Conservation (phyloP, 805 yeast species). For the Hagleromyces aurorensis region DNA sequence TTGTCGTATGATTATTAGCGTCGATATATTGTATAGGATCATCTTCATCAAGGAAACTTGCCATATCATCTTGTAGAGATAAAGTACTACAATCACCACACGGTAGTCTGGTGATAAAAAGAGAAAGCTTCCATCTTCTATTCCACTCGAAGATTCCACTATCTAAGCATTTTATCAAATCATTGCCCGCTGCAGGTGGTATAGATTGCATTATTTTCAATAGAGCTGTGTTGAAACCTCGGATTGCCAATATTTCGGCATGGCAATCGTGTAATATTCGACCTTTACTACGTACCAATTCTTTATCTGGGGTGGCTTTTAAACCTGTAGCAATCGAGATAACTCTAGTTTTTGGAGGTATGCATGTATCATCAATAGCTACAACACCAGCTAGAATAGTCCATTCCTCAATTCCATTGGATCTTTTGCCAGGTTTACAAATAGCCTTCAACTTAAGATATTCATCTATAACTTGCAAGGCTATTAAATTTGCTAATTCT, state of each 20-base stretch:
- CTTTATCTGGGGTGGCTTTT: slow-evolving; percentile 58
- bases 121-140: slow-evolving; percentile 38
- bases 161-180: slow-evolving; percentile 5
- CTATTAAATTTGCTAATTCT: slow-evolving; percentile 21
- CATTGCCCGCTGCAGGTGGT: slow-evolving; percentile 2
- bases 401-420: slow-evolving; percentile 72
- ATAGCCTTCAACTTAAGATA: slow-evolving; percentile 30
- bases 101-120: slow-evolving; percentile 70
- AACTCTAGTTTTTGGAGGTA: slow-evolving; percentile 23
- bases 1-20: slow-evolving; percentile 19
- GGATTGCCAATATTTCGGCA: slow-evolving; percentile 72
- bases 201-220: slow-evolving; percentile 37
- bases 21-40: slow-evolving; percentile 24
- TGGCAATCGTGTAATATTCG: slow-evolving; percentile 76
- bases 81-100: slow-evolving; percentile 87
- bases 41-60: slow-evolving; percentile 9
- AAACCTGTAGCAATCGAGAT: slow-evolving; percentile 72
- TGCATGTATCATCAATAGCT: slow-evolving; percentile 25
- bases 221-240: slow-evolving; percentile 60
- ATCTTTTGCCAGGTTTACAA: slow-evolving; percentile 53
- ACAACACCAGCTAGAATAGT: slow-evolving; percentile 76
- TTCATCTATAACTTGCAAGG: slow-evolving; percentile 10
- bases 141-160: slow-evolving; percentile 28
- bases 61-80: slow-evolving; percentile 12
- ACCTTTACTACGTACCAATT: slow-evolving; percentile 42